Evolutionary conservation across 2,329 filamentous ascomycete genomes (phyloP), one percentile per base, ranked within the genome.

Genomic region (Kalaharituber pfeilii): DNA sequence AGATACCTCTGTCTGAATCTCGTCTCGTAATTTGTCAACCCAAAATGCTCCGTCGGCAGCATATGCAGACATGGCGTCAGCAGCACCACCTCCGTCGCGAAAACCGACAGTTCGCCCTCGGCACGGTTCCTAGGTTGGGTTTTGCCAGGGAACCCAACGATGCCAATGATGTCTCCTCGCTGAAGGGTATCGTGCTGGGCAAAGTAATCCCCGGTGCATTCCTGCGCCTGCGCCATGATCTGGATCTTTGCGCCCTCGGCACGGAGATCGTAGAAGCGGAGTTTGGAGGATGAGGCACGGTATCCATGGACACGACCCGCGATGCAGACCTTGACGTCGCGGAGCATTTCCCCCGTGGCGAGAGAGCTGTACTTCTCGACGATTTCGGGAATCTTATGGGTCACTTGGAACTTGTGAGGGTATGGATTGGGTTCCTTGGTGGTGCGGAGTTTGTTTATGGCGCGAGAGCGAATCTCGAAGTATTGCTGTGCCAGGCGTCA

Each of bases 21-120:
- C 70, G 88, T 84, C 71, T 98, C 91, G 67, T 87, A 79, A 68
- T 96, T 88, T 75, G 94, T 89, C 75, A 96, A 87, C 59, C 89
- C 89, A 67, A 86, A 95, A 71, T 89, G 82, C 69, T 91, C 86
- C 58, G 84, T 82, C 54, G 91, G 91, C 62, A 93, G 76, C 72
- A 86, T 82, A 70, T 94, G 88, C 66, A 98, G 71, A 70, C 89
- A 96, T 7, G 91, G 91, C 0, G 89, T 83, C 57, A 98, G 76
- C 47, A 96, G 80, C 42, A 83, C 74, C 60, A 98, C 76, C 69
- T 95, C 83, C 51, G 78, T 81, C 1, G 91, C 91, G 66, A 94
- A 94, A 68, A 98, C 86, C 42, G 86, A 94, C 51, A 98, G 77
- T 71, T 98, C 89, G 60, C 91, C 91, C 62, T 88, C 84, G 65